These are phyloP conservation scores for Keithomyces neogunnii DNA, from an alignment of 2,329 filamentous ascomycete species.

Conservation along the genomic window DNA sequence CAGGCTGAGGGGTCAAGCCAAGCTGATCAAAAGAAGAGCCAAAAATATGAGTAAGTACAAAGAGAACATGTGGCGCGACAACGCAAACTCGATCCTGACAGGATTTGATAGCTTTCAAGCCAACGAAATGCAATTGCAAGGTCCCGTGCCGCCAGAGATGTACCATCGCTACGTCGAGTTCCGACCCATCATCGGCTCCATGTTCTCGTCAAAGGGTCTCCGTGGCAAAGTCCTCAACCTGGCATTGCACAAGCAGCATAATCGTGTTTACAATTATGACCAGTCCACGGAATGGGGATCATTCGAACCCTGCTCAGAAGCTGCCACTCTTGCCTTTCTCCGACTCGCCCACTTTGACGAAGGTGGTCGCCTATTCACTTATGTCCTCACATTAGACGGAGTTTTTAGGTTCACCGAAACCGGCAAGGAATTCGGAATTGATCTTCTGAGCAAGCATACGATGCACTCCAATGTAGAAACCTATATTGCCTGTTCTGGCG, in stretches of 20 bases:
- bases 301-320: constrained; percentile 57
- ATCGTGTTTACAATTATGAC: constrained; percentile 83
- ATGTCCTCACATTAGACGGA: constrained; percentile 80
- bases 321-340: constrained; percentile 72
- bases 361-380: constrained; percentile 82
- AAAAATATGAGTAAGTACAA: constrained; percentile 66
- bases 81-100: neutral
- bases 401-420: constrained; percentile 90
- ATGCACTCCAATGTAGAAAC: constrained; percentile 92
- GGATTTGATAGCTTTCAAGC: constrained; percentile 68
- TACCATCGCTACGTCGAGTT: constrained; percentile 95
- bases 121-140: constrained; percentile 78
- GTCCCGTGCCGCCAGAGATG: constrained; percentile 69
- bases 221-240: constrained; percentile 74
- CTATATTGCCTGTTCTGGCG: constrained; percentile 86
- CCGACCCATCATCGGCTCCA: constrained; percentile 77
- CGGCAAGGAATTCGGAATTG: constrained; percentile 89
- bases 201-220: constrained; percentile 74
- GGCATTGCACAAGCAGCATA: constrained; percentile 83
- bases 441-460: constrained; percentile 87
- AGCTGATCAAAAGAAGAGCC: constrained; percentile 43
- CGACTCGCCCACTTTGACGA: constrained; percentile 81
- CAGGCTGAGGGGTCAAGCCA: constrained; percentile 7
- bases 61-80: neutral
- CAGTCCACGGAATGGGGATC: constrained; percentile 62